Conservation (phyloP, 2,329 filamentous ascomycete species). For the Fusarium longipes region DNA sequence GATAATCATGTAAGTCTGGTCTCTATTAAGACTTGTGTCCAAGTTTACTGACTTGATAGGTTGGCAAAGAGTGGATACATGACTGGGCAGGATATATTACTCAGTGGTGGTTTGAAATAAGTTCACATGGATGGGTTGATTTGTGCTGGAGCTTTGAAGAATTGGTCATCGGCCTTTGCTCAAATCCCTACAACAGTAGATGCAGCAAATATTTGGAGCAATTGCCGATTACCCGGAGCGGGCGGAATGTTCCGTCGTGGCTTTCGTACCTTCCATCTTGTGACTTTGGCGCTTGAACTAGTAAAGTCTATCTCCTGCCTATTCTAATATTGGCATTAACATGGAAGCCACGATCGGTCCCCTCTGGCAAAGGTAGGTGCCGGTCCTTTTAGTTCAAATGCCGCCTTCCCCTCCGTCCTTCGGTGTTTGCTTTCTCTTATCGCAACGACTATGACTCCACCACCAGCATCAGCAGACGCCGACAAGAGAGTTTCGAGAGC, state of each 20-base stretch:
- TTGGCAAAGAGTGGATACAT: conserved; percentile 24
- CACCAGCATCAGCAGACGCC: conserved; percentile 4
- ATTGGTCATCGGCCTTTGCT: too few relatives aligned
- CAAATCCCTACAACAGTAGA: neutral
- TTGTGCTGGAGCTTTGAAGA: neutral
- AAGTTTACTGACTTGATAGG: neutral
- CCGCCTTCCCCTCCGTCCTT: conserved; percentile 9
- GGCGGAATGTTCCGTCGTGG: neutral
- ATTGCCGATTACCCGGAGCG: neutral
- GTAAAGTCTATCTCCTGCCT: conserved; percentile 1
- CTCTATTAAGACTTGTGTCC: rapidly evolving
- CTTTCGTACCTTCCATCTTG: neutral
- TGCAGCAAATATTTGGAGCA: neutral
- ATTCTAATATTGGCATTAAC: neutral
- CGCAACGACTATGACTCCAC: conserved; percentile 8
- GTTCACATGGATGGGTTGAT: neutral
- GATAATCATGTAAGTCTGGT: conserved; percentile 48
- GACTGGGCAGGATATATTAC: conserved; percentile 22
- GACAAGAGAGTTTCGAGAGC: conserved; percentile 38
- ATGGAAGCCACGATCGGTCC: neutral
- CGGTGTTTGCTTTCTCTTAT: conserved; percentile 14
- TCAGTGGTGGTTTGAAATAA: conserved; percentile 24
- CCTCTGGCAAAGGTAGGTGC: neutral
- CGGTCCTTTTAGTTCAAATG: conserved; percentile 9
- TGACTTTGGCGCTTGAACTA: neutral